Conservation (phyloP, 2,329 filamentous ascomycete genomes). For the Fusarium pilosicola region DNA sequence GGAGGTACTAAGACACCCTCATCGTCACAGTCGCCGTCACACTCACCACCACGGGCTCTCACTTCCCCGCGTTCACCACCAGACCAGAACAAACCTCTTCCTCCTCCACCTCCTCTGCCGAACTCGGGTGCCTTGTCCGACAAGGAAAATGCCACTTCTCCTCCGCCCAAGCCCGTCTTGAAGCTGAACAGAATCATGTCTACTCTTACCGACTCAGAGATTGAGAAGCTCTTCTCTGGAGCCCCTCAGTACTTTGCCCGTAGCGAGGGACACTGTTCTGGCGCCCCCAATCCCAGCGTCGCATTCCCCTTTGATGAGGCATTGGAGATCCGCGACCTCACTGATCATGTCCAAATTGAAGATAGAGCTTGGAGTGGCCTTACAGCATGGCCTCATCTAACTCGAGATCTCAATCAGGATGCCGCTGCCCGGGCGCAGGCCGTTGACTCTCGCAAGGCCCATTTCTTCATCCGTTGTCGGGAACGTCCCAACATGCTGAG, state of each 20-base stretch:
- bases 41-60: constrained; percentile 36
- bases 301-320: constrained; percentile 75
- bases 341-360: constrained; percentile 71
- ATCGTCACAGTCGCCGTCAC: constrained; percentile 41
- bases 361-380: constrained; percentile 71
- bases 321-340: constrained; percentile 69
- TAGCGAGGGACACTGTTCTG: constrained; percentile 67
- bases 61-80: constrained; percentile 52
- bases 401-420: constrained; percentile 59
- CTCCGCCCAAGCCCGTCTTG: constrained; percentile 56
- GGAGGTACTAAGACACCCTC: constrained; percentile 30
- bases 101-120: constrained; percentile 62
- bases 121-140: constrained; percentile 51
- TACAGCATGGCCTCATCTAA: constrained; percentile 72
- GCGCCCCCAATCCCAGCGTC: constrained; percentile 69
- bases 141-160: constrained; percentile 36
- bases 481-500: constrained; percentile 78
- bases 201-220: constrained; percentile 65
- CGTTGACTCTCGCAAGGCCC: constrained; percentile 59
- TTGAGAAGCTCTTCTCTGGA: constrained; percentile 79
- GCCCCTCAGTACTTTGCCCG: constrained; percentile 77
- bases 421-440: constrained; percentile 55
- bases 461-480: constrained; percentile 67
- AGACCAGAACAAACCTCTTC: constrained; percentile 67
- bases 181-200: constrained; percentile 69